Base-by-base conservation (phyloP, 1,284 basidiomycete genomes). In the Pseudozyma sp. region DNA sequence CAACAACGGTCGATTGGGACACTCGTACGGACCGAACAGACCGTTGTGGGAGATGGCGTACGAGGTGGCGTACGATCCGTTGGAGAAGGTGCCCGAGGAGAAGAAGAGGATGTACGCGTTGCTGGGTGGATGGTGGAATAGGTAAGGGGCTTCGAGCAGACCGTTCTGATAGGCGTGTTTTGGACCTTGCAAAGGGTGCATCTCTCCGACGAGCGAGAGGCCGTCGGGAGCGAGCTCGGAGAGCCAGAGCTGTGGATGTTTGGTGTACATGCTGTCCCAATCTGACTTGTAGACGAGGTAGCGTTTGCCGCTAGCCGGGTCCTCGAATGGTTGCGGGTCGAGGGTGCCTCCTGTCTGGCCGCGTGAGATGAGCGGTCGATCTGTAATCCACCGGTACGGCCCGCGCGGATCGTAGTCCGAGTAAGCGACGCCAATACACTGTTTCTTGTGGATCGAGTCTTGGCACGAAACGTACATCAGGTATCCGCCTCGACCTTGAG, bases 71-170 rank as follows among this genome's bases (percentile, higher is more conserved):
- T 80, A 80, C 16, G 67, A 63, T 24, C 61, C 60, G 5, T 75
- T 78, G 44, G 64, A 64, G 51, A 74, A 80, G 3, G 75, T 76
- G 24, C 78, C 78, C 4, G 63, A 65, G 14, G 75, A 76, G 60
- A 74, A 80, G 60, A 80, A 80, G 52, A 78, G 78, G 44, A 70
- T 52, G 56, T 80, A 80, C 33, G 73, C 58, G n/a, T 67, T 56
- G 53, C 56, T 69, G 5, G 63, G 55, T 2, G 47, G 31, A 43
- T 78, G 76, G 51, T 72, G 65, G 45, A 67, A 54, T 31, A 80
- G 68, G 58, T 80, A 80, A 1, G 78, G 78, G 4, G 76, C 77
- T 58, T 80, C 76, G 45, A 80, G 48, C 5, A 80, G 55, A 24
- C 68, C 65, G 34, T 57, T 31, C 37, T 80, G 78, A 44, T 72